Evolutionary conservation across 2,329 filamentous ascomycete species (phyloP).

Genomic region (Verticillium longisporum): DNA sequence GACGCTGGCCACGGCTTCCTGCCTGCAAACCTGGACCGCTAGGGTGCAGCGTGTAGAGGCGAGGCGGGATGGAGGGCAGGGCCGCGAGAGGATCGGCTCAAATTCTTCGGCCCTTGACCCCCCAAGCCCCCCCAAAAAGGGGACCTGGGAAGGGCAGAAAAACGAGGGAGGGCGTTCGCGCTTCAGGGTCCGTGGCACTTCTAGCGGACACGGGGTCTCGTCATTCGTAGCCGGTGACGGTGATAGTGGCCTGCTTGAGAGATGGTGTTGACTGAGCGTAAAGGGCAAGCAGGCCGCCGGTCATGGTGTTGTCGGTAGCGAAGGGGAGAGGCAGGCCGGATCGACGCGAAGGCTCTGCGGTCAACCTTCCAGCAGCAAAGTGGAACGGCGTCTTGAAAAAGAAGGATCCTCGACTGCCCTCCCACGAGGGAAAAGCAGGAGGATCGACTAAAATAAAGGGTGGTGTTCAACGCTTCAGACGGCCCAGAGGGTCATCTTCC

Average conservation of each 20-base stretch:
- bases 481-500: not conserved
- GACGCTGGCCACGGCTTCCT: not conserved
- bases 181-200: conserved; percentile 13
- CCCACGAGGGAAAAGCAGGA: not conserved
- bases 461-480: not conserved
- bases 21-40: not conserved
- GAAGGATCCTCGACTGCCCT: not conserved
- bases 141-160: not conserved
- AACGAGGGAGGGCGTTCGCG: conserved; percentile 2
- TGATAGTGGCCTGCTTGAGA: not conserved
- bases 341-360: conserved; percentile 12
- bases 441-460: not conserved
- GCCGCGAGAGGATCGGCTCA: conserved; percentile 1
- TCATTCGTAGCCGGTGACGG: not conserved
- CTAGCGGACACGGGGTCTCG: conserved; percentile 11
- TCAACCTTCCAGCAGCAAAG: not conserved
- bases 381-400: not conserved
- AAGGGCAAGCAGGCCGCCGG: not conserved
- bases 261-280: not conserved
- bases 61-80: not conserved
- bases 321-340: not conserved
- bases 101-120: not conserved
- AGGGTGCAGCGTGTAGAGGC: not conserved
- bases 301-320: not conserved
- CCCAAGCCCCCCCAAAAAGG: too few species aligned